Conservation (phyloP, 2,329 filamentous ascomycete species). For the Sporothrix luriei region DNA sequence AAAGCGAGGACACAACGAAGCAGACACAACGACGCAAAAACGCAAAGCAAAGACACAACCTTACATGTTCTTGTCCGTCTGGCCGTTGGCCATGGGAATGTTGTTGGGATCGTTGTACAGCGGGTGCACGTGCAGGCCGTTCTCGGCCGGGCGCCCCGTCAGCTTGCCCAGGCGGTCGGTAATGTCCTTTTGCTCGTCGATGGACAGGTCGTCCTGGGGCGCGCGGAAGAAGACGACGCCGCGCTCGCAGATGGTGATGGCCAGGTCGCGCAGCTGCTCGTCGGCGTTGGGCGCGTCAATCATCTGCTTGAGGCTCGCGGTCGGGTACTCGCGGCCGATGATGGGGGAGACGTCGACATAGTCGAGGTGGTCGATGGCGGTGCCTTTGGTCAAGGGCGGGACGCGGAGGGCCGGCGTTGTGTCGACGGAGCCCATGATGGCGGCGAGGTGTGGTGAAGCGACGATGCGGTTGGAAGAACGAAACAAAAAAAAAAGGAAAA, state of each 20-base stretch:
- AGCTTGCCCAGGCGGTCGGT: constrained; percentile 34
- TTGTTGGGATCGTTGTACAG: constrained; percentile 32
- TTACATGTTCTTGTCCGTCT: constrained; percentile 53
- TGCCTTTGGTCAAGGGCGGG: neutral
- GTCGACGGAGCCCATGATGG: constrained; percentile 17
- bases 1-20: neutral
- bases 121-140: constrained; percentile 58
- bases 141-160: constrained; percentile 47
- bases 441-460: too few species aligned
- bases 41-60: neutral
- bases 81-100: constrained; percentile 40
- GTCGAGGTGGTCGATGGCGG: constrained; percentile 38
- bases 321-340: constrained; percentile 56
- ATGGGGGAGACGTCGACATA: constrained; percentile 56
- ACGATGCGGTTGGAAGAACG: too few species aligned
- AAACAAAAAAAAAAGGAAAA: too few species aligned
- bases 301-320: constrained; percentile 55
- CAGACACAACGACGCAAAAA: too few species aligned
- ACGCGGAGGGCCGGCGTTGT: neutral
- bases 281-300: constrained; percentile 55
- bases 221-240: constrained; percentile 56
- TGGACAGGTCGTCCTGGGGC: constrained; percentile 44
- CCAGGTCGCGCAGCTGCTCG: constrained; percentile 60
- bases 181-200: constrained; percentile 33
- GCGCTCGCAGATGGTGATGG: constrained; percentile 56